Conservation (phyloP, 768 basidiomycete species). For the Serendipita sp. region DNA sequence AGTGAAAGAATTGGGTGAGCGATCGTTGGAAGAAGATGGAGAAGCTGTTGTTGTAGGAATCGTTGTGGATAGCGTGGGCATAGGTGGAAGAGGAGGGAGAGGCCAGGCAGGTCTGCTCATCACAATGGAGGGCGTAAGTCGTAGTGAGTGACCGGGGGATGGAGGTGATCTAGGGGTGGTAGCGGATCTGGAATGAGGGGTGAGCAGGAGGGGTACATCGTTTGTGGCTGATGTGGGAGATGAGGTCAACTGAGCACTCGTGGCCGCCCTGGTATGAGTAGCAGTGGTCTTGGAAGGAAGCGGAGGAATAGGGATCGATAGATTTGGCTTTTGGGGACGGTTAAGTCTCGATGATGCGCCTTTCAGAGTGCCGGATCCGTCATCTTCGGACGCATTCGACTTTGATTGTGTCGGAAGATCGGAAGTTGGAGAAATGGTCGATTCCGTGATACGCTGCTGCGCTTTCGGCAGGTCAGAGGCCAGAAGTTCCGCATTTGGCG, state of each 20-base stretch:
- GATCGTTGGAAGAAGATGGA: slow-evolving; percentile 2
- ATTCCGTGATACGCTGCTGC: neutral
- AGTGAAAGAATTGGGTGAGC: neutral
- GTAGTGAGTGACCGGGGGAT: slow-evolving; percentile 10
- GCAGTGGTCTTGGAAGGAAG: neutral
- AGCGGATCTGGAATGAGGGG: neutral
- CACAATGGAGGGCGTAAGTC: slow-evolving; percentile 32
- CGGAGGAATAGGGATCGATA: slow-evolving; percentile 3
- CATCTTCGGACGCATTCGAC: neutral
- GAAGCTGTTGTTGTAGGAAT: slow-evolving; percentile 8
- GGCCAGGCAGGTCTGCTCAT: slow-evolving; percentile 32
- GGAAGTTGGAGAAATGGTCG: neutral
- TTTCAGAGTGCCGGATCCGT: neutral
- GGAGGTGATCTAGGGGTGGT: neutral
- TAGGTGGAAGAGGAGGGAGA: slow-evolving; percentile 33
- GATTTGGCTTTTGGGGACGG: neutral
- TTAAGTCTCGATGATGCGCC: neutral
- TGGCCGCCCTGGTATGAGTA: neutral
- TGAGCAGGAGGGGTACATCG: neutral
- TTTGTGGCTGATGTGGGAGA: neutral
- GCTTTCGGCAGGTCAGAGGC: too few relatives aligned
- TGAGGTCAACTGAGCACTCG: neutral
- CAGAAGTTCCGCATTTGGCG: too few relatives aligned
- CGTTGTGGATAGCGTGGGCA: slow-evolving; percentile 22
- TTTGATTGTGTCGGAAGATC: too few relatives aligned